These are phyloP conservation scores for Gossypium trilobum DNA, from an alignment of 441 rosid species.

Conservation along the genomic window DNA sequence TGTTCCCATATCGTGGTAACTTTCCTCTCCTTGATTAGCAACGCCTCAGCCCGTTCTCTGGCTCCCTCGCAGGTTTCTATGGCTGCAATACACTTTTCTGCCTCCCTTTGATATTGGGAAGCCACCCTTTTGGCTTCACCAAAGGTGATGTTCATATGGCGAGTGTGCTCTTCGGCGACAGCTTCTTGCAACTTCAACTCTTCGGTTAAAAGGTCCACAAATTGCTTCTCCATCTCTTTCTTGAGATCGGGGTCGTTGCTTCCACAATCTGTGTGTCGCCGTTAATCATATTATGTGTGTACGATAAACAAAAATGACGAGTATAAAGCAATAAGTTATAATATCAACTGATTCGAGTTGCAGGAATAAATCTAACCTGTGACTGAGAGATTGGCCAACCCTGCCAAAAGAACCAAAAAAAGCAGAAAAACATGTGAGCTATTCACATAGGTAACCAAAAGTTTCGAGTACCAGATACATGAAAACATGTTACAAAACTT, in stretches of 20 bases:
- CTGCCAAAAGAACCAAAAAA: conserved; percentile 40
- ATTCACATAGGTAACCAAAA: background rate
- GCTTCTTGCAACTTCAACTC: conserved; percentile 89
- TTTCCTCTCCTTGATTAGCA: conserved; percentile 71
- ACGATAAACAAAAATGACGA: background rate
- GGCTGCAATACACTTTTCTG: conserved; percentile 91
- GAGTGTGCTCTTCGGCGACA: conserved; percentile 71
- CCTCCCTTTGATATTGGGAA: conserved; percentile 88
- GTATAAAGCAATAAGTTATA: background rate
- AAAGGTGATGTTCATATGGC: conserved; percentile 74
- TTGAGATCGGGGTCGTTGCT: conserved; percentile 75
- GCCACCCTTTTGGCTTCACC: conserved; percentile 89
- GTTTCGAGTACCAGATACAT: background rate
- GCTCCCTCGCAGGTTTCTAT: conserved; percentile 91
- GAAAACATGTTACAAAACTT: background rate
- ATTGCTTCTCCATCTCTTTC: conserved; percentile 89
- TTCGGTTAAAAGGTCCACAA: conserved; percentile 85
- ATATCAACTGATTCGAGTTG: conserved; percentile 9
- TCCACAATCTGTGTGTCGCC: conserved; percentile 75
- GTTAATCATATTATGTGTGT: background rate
- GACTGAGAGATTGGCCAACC: conserved; percentile 88
- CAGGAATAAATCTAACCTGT: conserved; percentile 58
- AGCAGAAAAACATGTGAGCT: background rate
- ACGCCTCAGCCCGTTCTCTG: conserved; percentile 70
- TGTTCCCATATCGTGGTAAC: conserved; percentile 71